Conservation (phyloP, 352 stramenopile species). For the Elongisporangium senticosum region DNA sequence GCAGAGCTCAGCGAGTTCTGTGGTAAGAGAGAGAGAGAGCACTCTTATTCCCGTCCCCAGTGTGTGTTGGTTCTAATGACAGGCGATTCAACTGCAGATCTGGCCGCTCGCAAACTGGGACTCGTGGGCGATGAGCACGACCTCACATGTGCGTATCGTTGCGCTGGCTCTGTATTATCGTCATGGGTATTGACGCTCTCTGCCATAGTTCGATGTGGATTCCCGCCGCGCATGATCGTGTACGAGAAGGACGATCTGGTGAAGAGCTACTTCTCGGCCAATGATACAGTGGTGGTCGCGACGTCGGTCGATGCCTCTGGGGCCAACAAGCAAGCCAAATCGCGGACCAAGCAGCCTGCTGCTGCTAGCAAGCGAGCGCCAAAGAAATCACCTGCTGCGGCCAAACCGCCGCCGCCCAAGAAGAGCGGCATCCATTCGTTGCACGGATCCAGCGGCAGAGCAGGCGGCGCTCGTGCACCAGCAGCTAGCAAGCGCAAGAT, state of each 20-base stretch:
- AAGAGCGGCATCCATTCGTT: slow-evolving; percentile 48
- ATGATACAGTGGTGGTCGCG: slow-evolving; percentile 65
- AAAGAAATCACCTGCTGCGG: slow-evolving; percentile 16
- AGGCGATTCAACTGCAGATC: slow-evolving; percentile 20
- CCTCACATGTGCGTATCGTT: slow-evolving; percentile 39
- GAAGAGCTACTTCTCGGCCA: slow-evolving; percentile 47
- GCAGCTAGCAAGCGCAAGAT: slow-evolving; percentile 36
- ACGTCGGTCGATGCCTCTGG: slow-evolving; percentile 6
- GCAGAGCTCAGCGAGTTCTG: slow-evolving; percentile 36
- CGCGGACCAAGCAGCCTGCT: slow-evolving; percentile 2
- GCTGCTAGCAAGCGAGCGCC: slow-evolving; percentile 14
- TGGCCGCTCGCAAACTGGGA: slow-evolving; percentile 31
- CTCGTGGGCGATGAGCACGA: slow-evolving; percentile 31
- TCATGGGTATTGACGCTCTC: neutral
- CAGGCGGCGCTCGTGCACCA: neutral
- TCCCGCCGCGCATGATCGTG: slow-evolving; percentile 44
- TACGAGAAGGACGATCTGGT: slow-evolving; percentile 30
- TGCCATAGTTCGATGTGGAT: slow-evolving; percentile 53
- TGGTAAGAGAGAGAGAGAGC: slow-evolving; percentile 29
- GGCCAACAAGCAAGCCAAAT: slow-evolving; percentile 2
- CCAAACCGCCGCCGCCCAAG: slow-evolving; percentile 11
- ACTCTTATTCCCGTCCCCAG: neutral
- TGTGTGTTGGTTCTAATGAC: neutral
- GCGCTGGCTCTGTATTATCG: neutral
- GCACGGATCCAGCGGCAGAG: slow-evolving; percentile 8